Evolutionary conservation across 1,139 yeast species (phyloP).

Genomic region (Cylindricascospora bacillispora): DNA sequence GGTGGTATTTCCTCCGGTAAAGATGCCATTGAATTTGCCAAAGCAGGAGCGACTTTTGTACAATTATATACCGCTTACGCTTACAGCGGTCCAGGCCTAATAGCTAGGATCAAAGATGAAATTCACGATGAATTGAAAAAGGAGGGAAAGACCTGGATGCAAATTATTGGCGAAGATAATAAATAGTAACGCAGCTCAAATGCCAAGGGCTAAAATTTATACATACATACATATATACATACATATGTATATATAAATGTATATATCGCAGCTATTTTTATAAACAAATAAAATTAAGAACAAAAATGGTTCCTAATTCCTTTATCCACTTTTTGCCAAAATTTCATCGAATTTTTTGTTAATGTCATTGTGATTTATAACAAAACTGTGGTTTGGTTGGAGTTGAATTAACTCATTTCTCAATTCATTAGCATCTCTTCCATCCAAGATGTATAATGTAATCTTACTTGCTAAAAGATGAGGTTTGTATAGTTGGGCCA

Average conservation of each 20-base stretch:
- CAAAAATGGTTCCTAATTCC: too few relatives aligned
- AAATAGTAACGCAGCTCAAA: too few relatives aligned
- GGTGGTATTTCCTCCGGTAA: conserved; percentile 82
- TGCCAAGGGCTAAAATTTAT: too few relatives aligned
- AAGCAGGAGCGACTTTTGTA: conserved; percentile 84
- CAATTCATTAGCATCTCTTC: conserved; percentile 30
- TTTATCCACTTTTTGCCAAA: conserved; percentile 31
- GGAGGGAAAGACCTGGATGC: conserved; percentile 76
- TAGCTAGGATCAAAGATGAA: conserved; percentile 67
- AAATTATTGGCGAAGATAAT: conserved; percentile 52
- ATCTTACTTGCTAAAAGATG: conserved; percentile 44
- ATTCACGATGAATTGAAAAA: conserved; percentile 49
- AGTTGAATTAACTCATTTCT: conserved; percentile 30
- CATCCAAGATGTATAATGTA: conserved; percentile 38
- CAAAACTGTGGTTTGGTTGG: conserved; percentile 35
- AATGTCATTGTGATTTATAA: conserved; percentile 36
- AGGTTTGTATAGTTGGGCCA: conserved; percentile 23
- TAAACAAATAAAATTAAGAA: too few relatives aligned
- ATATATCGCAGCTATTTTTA: too few relatives aligned
- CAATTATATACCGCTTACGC: conserved; percentile 86
- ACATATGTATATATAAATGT: too few relatives aligned
- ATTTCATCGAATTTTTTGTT: conserved; percentile 39
- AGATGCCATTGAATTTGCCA: conserved; percentile 84
- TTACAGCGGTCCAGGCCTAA: conserved; percentile 84
- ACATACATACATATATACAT: too few relatives aligned